phyloP scores from a whole-genome alignment of 768 basidiomycete species.

The Suillus hirtellus region DNA sequence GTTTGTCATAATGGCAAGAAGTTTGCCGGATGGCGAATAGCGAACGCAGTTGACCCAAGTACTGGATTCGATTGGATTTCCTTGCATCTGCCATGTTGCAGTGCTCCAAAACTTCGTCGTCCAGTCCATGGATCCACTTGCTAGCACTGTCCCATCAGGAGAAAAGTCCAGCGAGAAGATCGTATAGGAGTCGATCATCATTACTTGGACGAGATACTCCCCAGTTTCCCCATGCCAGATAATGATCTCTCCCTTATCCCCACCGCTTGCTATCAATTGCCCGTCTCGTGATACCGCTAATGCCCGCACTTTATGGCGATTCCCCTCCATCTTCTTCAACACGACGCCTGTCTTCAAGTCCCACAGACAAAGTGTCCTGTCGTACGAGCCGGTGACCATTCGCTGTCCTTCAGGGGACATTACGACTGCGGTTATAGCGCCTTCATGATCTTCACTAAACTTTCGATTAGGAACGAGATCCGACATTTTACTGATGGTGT shows the following conservation, averaged over 20 bases:
- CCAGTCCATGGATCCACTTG: neutral
- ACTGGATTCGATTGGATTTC: neutral
- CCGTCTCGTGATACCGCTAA: neutral
- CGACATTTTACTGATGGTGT: neutral
- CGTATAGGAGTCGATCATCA: neutral
- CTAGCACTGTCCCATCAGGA: neutral
- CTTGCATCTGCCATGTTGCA: neutral
- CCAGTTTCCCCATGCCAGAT: conserved; percentile 1
- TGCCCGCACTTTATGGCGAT: neutral
- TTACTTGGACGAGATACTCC: neutral
- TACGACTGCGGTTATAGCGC: neutral
- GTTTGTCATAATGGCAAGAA: neutral
- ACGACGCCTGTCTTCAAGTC: neutral
- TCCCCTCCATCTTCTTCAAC: neutral
- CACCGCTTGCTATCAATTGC: neutral
- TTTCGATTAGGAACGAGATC: neutral
- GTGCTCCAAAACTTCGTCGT: neutral
- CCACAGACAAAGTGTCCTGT: neutral
- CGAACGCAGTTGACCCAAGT: neutral
- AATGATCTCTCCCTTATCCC: neutral
- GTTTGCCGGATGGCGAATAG: neutral
- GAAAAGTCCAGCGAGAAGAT: neutral
- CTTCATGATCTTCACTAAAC: neutral
- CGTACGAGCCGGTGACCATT: neutral
- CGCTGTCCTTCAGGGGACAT: neutral